phyloP scores from a whole-genome alignment of 257 asterid species.

The Nicotiana tabacum region DNA sequence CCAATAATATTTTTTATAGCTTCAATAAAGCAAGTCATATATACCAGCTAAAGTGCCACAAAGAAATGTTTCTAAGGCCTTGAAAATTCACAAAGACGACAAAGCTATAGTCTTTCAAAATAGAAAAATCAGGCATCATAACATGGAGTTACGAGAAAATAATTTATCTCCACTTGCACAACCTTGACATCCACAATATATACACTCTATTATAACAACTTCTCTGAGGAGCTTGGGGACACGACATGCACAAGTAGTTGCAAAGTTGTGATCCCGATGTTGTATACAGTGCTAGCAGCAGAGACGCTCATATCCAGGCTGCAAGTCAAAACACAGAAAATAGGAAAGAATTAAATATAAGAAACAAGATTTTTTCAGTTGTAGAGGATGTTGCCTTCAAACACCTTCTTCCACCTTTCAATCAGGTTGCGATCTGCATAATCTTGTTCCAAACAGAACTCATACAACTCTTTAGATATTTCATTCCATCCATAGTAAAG shows the following conservation, averaged over 20 bases:
- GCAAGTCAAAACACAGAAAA: constrained; percentile 23
- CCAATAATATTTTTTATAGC: too few relatives aligned
- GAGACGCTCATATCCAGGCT: constrained; percentile 76
- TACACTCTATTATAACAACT: constrained; percentile 79
- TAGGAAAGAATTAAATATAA: neutral
- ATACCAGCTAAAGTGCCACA: neutral
- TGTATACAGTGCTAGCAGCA: constrained; percentile 91
- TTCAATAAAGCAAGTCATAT: neutral
- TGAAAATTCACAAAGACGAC: neutral
- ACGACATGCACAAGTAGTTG: constrained; percentile 77
- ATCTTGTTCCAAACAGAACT: constrained; percentile 89
- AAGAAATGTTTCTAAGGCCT: neutral
- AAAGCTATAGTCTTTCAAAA: neutral
- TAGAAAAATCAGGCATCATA: too few relatives aligned
- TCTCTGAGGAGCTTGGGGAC: constrained; percentile 84
- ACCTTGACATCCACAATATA: constrained; percentile 82
- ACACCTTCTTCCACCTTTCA: constrained; percentile 52
- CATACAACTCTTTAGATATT: constrained; percentile 76
- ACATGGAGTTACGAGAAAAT: neutral
- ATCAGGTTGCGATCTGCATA: constrained; percentile 79
- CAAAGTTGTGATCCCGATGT: constrained; percentile 85
- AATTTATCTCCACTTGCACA: constrained; percentile 84
- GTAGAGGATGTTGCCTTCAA: neutral
- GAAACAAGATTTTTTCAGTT: neutral
- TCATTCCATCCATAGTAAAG: constrained; percentile 73